These are phyloP conservation scores for Penicillium sp. DNA, from an alignment of 2,329 filamentous ascomycete genomes.

Conservation along the genomic window DNA sequence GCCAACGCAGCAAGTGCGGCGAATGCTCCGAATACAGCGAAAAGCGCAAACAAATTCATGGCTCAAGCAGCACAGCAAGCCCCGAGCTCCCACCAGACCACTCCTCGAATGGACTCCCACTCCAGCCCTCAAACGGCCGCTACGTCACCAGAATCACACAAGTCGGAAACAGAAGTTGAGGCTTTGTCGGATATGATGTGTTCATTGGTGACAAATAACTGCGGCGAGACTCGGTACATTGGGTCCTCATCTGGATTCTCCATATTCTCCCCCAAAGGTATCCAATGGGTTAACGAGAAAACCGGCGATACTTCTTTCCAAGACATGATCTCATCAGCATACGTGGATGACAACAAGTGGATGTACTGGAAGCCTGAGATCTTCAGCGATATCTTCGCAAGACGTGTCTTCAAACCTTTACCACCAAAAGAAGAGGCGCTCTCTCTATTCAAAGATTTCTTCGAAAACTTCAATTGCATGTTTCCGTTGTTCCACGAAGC, in stretches of 20 bases:
- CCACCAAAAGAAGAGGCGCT: conserved; percentile 85
- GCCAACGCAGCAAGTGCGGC: conserved; percentile 27
- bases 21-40: conserved; percentile 39
- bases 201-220: conserved; percentile 91
- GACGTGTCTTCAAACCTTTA: conserved; percentile 78
- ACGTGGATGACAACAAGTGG: conserved; percentile 91
- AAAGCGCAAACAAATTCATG: conserved; percentile 32
- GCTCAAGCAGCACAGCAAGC: conserved; percentile 33
- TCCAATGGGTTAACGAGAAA: conserved; percentile 97
- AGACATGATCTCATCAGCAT: conserved; percentile 89
- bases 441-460: conserved; percentile 88
- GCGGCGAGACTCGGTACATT: conserved; percentile 93
- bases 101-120: conserved; percentile 48
- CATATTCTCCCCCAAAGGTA: conserved; percentile 97
- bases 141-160: conserved; percentile 55
- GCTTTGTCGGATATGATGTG: conserved; percentile 98
- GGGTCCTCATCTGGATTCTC: conserved; percentile 97
- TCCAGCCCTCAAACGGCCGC: conserved; percentile 54
- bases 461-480: conserved; percentile 99
- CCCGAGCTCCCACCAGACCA: conserved; percentile 43
- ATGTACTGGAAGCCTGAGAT: conserved; percentile 98
- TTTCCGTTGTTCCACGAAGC: conserved; percentile 97
- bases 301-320: conserved; percentile 95
- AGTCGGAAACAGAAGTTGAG: conserved; percentile 72
- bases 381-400: conserved; percentile 86